A percentile compares a stretch with the other conserved stretches of the same genome.
Evolutionary conservation across 768 basidiomycete species (phyloP).

Genomic region (Tephrocybe sp.): DNA sequence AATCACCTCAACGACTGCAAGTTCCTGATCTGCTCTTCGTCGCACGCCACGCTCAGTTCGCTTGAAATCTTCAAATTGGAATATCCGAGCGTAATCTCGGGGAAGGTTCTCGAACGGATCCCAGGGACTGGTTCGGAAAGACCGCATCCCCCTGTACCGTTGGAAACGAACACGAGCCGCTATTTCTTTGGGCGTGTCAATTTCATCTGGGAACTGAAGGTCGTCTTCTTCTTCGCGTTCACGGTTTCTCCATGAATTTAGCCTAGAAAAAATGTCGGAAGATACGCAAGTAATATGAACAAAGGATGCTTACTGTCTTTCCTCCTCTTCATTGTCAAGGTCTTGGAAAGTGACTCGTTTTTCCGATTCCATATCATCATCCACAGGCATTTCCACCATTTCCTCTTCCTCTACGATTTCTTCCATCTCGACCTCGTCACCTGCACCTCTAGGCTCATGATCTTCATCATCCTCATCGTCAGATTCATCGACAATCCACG

Average conservation of each 20-base stretch:
- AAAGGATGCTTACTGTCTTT: constrained; percentile 64
- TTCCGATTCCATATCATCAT: constrained; percentile 55
- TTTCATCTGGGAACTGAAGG: constrained; percentile 89
- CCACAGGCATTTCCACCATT: constrained; percentile 54
- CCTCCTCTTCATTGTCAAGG: constrained; percentile 81
- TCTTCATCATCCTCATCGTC: constrained; percentile 58
- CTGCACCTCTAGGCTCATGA: constrained; percentile 41
- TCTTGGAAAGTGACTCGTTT: constrained; percentile 67
- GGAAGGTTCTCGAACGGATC: constrained; percentile 97
- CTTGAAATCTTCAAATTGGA: constrained; percentile 95
- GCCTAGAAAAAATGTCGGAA: constrained; percentile 35
- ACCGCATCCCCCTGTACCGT: constrained; percentile 86
- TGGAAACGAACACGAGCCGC: constrained; percentile 83
- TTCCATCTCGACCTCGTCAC: constrained; percentile 30
- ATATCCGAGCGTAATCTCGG: constrained; percentile 90
- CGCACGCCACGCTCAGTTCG: constrained; percentile 74
- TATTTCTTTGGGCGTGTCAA: constrained; percentile 88
- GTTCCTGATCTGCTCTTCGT: constrained; percentile 63
- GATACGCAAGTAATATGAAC: not conserved
- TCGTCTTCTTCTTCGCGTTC: constrained; percentile 80
- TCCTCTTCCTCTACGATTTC: constrained; percentile 59
- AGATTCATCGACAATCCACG: constrained; percentile 90
- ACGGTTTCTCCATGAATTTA: constrained; percentile 67
- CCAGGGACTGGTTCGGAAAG: constrained; percentile 96
- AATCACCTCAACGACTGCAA: constrained; percentile 60